Evolutionary conservation across 805 yeast genomes (phyloP).

Genomic region (Huiozyma sinensis): DNA sequence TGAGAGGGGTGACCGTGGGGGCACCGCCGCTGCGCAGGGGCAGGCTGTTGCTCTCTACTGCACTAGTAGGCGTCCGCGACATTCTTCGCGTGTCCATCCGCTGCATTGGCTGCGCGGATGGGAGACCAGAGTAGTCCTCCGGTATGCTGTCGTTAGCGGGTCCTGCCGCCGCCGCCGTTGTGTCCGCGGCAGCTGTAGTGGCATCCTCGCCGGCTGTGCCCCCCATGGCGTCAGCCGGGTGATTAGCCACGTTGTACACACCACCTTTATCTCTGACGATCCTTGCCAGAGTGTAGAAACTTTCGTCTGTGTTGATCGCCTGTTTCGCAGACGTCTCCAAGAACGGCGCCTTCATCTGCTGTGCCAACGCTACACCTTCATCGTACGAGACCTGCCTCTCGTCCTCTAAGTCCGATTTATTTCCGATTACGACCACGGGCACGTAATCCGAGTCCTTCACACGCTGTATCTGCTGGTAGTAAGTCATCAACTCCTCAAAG

Average conservation of each 20-base stretch:
- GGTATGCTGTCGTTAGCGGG: not conserved
- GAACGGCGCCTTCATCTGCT: slow-evolving; percentile 58
- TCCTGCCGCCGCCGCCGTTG: not conserved
- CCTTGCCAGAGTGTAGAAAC: slow-evolving; percentile 61
- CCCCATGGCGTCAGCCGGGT: not conserved
- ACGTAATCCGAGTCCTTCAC: slow-evolving; percentile 69
- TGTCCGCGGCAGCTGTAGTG: not conserved
- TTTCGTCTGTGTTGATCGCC: slow-evolving; percentile 79
- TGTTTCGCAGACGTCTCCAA: slow-evolving; percentile 91
- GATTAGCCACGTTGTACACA: slow-evolving; percentile 15
- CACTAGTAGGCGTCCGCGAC: not conserved
- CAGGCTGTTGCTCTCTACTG: slow-evolving; percentile 3
- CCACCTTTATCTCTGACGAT: slow-evolving; percentile 36
- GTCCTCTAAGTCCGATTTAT: slow-evolving; percentile 63
- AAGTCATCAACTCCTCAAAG: slow-evolving; percentile 73
- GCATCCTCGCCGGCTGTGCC: not conserved
- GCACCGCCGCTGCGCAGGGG: not conserved
- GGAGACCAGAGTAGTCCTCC: not conserved
- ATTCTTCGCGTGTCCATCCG: not conserved
- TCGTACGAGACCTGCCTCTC: slow-evolving; percentile 65
- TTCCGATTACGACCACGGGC: slow-evolving; percentile 73
- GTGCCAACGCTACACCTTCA: slow-evolving; percentile 55
- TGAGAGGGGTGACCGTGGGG: no score
- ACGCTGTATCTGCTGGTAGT: slow-evolving; percentile 67
- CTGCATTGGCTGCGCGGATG: not conserved